phyloP scores from a whole-genome alignment of 2,329 filamentous ascomycete species.

The Aspergillus tubingensis region DNA sequence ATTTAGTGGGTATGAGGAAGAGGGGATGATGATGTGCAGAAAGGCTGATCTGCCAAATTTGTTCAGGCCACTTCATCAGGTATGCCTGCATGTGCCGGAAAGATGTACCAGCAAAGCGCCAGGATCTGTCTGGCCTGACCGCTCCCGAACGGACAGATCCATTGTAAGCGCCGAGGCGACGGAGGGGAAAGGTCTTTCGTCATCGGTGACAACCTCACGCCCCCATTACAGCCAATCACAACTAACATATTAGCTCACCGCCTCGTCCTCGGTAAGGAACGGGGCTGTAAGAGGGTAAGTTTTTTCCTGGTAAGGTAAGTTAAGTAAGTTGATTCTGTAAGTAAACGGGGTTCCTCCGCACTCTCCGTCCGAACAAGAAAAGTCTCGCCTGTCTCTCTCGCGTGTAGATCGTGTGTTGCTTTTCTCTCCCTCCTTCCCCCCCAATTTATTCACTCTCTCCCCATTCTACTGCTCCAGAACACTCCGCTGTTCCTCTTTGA shows the following conservation, averaged over 20 bases:
- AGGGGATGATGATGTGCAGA: not conserved
- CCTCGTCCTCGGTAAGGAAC: conserved; percentile 7
- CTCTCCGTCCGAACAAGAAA: conserved; percentile 16
- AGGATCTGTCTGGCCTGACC: not conserved
- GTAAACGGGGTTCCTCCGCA: conserved; percentile 6
- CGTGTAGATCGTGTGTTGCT: conserved; percentile 12
- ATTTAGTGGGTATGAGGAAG: too few species aligned
- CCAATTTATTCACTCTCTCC: conserved; percentile 5
- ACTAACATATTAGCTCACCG: conserved; percentile 2
- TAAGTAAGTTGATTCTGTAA: not conserved
- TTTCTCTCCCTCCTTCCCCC: conserved; percentile 15
- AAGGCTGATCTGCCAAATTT: not conserved
- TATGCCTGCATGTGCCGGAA: not conserved
- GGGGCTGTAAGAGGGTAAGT: not conserved
- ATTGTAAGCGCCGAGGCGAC: not conserved
- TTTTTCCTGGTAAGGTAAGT: not conserved
- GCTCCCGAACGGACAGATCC: not conserved
- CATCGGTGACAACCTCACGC: conserved; percentile 6
- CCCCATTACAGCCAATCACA: conserved; percentile 1
- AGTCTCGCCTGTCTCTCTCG: conserved; percentile 10
- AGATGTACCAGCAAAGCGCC: not conserved
- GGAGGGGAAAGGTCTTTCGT: conserved; percentile 10
- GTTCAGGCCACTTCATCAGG: not conserved
- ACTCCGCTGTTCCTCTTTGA: not conserved
- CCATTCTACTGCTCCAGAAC: conserved; percentile 8